Percentiles rank a stretch among this genome's conserved stretches.
Evolutionary conservation across 2,329 filamentous ascomycete species (phyloP).

Genomic region (Mollisia scopiformis): DNA sequence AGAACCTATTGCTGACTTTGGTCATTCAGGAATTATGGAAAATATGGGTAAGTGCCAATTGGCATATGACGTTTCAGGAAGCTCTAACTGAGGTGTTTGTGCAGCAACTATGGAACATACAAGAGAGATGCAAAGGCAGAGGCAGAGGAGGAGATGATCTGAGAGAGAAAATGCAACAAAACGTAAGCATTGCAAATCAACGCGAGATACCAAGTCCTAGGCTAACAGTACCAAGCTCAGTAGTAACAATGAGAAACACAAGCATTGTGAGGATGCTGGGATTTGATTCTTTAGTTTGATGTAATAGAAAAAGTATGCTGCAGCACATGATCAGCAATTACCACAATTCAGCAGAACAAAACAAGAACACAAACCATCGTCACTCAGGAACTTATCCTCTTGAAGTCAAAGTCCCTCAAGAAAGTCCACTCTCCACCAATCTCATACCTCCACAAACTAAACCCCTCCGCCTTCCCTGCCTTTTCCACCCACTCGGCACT

Average conservation of each 20-base stretch:
- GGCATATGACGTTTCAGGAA: neutral
- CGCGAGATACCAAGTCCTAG: neutral
- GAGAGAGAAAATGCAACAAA: neutral
- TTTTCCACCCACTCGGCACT: neutral
- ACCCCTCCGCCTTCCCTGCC: conserved; percentile 7
- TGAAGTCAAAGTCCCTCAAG: conserved; percentile 9
- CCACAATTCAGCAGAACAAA: neutral
- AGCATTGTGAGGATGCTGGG: neutral
- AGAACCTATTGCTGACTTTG: neutral
- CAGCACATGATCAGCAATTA: too few relatives aligned
- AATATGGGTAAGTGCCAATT: neutral
- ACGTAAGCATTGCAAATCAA: neutral
- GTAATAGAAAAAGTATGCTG: too few relatives aligned
- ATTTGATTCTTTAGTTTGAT: too few relatives aligned
- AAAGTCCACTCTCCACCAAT: conserved; percentile 12
- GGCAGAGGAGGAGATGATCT: neutral
- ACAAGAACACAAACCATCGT: neutral
- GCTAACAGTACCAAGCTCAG: neutral
- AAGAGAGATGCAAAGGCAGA: neutral
- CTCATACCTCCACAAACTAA: conserved; percentile 16
- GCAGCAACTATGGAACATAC: neutral
- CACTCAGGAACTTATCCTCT: neutral
- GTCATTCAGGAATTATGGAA: neutral
- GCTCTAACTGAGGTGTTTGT: neutral
- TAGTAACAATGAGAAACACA: neutral